Percentiles rank a stretch among this genome's conserved stretches.
Conservation (phyloP, 2,329 filamentous ascomycete genomes). For the Verticillium nonalfalfae region DNA sequence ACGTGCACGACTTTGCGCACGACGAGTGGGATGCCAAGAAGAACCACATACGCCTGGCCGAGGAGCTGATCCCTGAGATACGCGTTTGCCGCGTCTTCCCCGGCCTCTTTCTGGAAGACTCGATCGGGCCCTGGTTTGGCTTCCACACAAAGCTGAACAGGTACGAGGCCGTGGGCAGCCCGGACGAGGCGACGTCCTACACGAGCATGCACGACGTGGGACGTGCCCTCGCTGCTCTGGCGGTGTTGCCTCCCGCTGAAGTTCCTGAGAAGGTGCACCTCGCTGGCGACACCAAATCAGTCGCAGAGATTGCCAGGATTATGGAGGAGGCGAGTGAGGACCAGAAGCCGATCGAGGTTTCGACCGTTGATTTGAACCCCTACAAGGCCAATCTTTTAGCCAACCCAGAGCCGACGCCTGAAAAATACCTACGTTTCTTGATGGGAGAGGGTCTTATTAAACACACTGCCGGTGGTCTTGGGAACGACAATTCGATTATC, state of each 20-base stretch:
- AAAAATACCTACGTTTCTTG: constrained; percentile 22
- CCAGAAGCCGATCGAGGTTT: constrained; percentile 14
- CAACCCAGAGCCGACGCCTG: constrained; percentile 14
- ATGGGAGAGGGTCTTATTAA: constrained; percentile 25
- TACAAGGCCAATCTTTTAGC: constrained; percentile 17
- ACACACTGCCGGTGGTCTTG: constrained; percentile 13
- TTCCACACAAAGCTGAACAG: constrained; percentile 17
- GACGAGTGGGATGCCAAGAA: constrained; percentile 26
- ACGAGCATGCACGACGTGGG: constrained; percentile 23
- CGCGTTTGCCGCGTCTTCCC: constrained; percentile 22
- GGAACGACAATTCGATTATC: constrained; percentile 19
- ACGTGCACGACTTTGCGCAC: constrained; percentile 25
- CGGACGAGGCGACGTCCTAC: constrained; percentile 18
- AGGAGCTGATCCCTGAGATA: constrained; percentile 9
- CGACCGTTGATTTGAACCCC: constrained; percentile 13
- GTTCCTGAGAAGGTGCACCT: constrained; percentile 20
- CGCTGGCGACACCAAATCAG: constrained; percentile 17
- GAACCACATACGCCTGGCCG: constrained; percentile 16
- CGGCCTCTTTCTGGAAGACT: constrained; percentile 24
- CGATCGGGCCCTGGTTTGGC: constrained; percentile 23
- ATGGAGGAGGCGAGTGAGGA: constrained; percentile 18
- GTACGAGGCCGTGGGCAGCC: constrained; percentile 21
- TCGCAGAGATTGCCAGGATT: constrained; percentile 15
- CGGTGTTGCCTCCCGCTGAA: constrained; percentile 9
- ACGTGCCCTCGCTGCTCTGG: constrained; percentile 18